phyloP scores from a whole-genome alignment of 2,329 filamentous ascomycete species.

The Alternaria brassicae region DNA sequence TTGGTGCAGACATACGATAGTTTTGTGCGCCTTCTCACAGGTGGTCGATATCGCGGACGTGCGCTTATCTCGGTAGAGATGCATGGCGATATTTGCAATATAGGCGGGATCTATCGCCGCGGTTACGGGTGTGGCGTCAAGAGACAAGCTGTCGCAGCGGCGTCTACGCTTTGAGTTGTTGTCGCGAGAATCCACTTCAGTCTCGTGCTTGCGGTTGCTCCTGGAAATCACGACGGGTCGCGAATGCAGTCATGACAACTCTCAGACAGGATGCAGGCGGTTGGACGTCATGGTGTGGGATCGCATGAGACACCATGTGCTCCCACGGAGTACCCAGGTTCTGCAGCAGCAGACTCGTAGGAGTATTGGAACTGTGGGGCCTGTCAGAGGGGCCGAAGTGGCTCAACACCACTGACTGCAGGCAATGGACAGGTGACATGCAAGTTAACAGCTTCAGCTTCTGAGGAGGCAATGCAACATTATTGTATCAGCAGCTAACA shows the following conservation, averaged over 20 bases:
- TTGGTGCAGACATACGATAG: not conserved
- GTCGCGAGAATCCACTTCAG: not conserved
- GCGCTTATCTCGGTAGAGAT: not conserved
- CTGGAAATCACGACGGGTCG: constrained; percentile 7
- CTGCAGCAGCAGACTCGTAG: constrained; percentile 9
- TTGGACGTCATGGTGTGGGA: constrained; percentile 17
- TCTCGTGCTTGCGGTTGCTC: constrained; percentile 2
- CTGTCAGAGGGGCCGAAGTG: constrained; percentile 8
- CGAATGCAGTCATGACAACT: not conserved
- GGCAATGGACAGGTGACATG: constrained; percentile 4
- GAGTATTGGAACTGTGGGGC: constrained; percentile 14
- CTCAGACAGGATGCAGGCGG: constrained; percentile 8
- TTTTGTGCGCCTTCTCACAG: not conserved
- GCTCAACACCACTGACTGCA: constrained; percentile 7
- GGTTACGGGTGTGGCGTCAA: not conserved
- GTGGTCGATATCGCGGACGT: not conserved
- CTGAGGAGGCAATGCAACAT: constrained; percentile 7
- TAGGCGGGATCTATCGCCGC: not conserved
- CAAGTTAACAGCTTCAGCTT: not conserved
- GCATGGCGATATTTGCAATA: not conserved
- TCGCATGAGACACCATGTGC: constrained; percentile 8
- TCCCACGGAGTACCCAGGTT: constrained; percentile 1
- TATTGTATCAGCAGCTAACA: constrained; percentile 1
- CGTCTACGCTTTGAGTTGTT: not conserved
- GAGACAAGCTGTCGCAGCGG: not conserved